These are phyloP conservation scores for Hirsutella rhossiliensis DNA, from an alignment of 2,329 filamentous ascomycete species.

Conservation along the genomic window DNA sequence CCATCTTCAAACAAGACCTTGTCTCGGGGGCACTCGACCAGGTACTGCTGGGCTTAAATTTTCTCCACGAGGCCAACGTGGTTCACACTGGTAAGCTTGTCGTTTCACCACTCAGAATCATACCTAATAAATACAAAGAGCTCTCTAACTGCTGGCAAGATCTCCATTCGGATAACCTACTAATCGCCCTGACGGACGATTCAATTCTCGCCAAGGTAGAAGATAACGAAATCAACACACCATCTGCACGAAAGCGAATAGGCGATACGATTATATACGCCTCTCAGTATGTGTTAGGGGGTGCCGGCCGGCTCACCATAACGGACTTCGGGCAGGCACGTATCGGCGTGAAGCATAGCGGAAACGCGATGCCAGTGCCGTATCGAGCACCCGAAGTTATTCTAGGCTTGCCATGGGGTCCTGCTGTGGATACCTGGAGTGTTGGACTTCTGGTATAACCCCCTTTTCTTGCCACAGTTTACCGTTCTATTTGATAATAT, in stretches of 20 bases:
- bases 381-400: slow-evolving; percentile 25
- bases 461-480: slow-evolving; percentile 1
- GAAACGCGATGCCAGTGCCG: slow-evolving; percentile 15
- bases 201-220: slow-evolving; percentile 18
- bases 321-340: slow-evolving; percentile 25
- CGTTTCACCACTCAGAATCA: background rate
- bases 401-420: slow-evolving; percentile 21
- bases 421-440: slow-evolving; percentile 22
- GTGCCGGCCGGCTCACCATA: slow-evolving; percentile 16
- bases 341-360: slow-evolving; percentile 11
- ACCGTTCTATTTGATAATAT: slow-evolving; percentile 1
- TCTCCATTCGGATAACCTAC: slow-evolving; percentile 22
- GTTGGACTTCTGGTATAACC: slow-evolving; percentile 18
- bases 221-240: slow-evolving; percentile 15
- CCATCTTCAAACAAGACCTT: slow-evolving; percentile 14
- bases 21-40: slow-evolving; percentile 12
- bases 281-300: slow-evolving; percentile 19
- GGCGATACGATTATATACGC: slow-evolving; percentile 15
- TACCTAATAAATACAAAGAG: no score
- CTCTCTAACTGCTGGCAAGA: slow-evolving; percentile 11
- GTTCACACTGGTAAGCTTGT: slow-evolving; percentile 14
- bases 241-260: slow-evolving; percentile 16
- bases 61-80: slow-evolving; percentile 13
- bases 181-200: slow-evolving; percentile 18
- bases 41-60: slow-evolving; percentile 11